Percentiles rank a stretch among this genome's conserved stretches.
phyloP scores from a whole-genome alignment of 768 basidiomycete genomes.

The Trametes sanguinea region DNA sequence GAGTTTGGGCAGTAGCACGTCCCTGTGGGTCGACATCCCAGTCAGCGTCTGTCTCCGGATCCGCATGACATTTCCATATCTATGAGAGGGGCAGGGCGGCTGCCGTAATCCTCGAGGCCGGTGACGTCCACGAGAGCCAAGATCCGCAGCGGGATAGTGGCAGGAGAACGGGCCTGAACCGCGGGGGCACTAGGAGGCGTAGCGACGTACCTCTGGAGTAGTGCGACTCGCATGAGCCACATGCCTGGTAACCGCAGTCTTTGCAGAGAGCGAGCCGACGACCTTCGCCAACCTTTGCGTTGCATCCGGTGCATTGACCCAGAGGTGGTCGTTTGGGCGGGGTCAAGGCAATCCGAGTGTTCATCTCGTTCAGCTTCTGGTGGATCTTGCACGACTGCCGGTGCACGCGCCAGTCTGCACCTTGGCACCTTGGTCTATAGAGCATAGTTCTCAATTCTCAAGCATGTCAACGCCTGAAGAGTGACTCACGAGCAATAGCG shows the following conservation, averaged over 20 bases:
- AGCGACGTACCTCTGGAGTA: slow-evolving; percentile 29
- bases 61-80: slow-evolving; percentile 6
- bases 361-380: slow-evolving; percentile 33
- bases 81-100: not conserved
- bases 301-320: slow-evolving; percentile 37
- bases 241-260: slow-evolving; percentile 38
- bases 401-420: slow-evolving; percentile 34
- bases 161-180: slow-evolving; percentile 2
- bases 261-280: slow-evolving; percentile 30
- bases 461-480: no score
- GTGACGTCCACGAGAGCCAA: not conserved
- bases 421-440: slow-evolving; percentile 32
- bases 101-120: slow-evolving; percentile 6
- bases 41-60: slow-evolving; percentile 13
- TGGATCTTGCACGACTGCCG: slow-evolving; percentile 40
- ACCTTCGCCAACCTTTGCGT: slow-evolving; percentile 22
- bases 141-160: slow-evolving; percentile 1
- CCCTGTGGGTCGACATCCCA: slow-evolving; percentile 24
- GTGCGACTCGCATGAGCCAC: slow-evolving; percentile 37
- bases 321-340: slow-evolving; percentile 28
- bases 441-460: no score
- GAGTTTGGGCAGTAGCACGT: slow-evolving; percentile 39
- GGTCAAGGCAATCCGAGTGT: slow-evolving; percentile 30
- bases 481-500: slow-evolving; percentile 24
- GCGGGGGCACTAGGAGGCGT: not conserved